A percentile compares a stretch with the other conserved stretches of the same genome.
Conservation (phyloP, 2,329 filamentous ascomycete genomes). For the Aspergillus pseudoterreus region DNA sequence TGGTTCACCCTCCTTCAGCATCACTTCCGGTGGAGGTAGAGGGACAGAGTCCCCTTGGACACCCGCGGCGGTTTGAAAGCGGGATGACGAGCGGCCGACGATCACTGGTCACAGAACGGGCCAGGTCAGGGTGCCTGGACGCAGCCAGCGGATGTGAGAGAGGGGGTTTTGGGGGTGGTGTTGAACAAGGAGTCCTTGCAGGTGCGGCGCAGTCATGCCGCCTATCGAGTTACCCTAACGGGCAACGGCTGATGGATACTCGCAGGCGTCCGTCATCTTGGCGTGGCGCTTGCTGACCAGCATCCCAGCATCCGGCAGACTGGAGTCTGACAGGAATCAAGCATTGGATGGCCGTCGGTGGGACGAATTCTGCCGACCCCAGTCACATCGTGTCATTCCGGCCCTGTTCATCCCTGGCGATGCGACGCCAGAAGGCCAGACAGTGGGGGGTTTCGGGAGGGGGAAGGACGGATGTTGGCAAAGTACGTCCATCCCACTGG, state of each 20-base stretch:
- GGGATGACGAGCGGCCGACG: slow-evolving; percentile 11
- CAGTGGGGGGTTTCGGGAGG: neutral
- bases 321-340: neutral
- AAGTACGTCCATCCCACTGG: neutral
- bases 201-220: slow-evolving; percentile 22
- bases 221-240: slow-evolving; percentile 8
- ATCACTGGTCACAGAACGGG: slow-evolving; percentile 2
- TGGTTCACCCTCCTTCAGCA: slow-evolving; percentile 20
- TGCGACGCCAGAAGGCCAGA: slow-evolving; percentile 1
- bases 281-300: slow-evolving; percentile 28
- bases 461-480: neutral
- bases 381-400: too few species aligned
- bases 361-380: neutral
- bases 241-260: slow-evolving; percentile 13
- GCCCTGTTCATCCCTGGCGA: neutral
- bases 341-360: neutral
- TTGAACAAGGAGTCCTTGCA: slow-evolving; percentile 1
- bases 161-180: neutral
- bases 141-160: neutral
- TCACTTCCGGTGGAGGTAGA: slow-evolving; percentile 13
- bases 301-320: neutral
- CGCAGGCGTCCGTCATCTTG: slow-evolving; percentile 25
- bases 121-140: neutral
- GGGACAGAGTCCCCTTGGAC: slow-evolving; percentile 5
- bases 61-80: slow-evolving; percentile 17